Evolutionary conservation across 2,329 filamentous ascomycete species (phyloP).

Genomic region (Exophiala spinifera): DNA sequence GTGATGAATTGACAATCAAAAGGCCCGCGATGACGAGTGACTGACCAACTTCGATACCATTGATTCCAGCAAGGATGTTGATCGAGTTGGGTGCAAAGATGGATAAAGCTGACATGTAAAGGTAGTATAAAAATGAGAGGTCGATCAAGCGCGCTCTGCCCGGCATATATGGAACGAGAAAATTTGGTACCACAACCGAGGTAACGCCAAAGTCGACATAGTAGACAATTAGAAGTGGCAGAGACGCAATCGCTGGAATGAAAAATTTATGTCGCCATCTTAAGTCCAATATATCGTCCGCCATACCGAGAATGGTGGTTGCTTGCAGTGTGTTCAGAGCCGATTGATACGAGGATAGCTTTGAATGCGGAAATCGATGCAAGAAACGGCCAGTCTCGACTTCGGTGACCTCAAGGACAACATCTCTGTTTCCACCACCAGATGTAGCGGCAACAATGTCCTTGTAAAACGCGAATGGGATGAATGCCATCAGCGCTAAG

Average conservation of each 20-base stretch:
- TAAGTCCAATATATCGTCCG: constrained; percentile 96
- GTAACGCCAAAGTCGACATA: constrained; percentile 98
- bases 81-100: constrained; percentile 99
- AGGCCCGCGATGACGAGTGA: constrained; percentile 85
- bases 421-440: constrained; percentile 86
- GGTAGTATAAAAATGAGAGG: constrained; percentile 80
- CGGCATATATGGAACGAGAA: constrained; percentile 72
- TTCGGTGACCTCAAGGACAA: constrained; percentile 69
- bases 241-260: constrained; percentile 89
- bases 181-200: constrained; percentile 84
- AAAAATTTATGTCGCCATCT: constrained; percentile 98
- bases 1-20: constrained; percentile 77
- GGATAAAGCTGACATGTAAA: constrained; percentile 92
- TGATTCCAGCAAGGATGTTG: constrained; percentile 99
- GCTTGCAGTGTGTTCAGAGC: constrained; percentile 90
- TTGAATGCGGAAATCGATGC: constrained; percentile 90
- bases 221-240: constrained; percentile 93
- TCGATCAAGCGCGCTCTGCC: constrained; percentile 70
- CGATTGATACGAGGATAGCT: constrained; percentile 93
- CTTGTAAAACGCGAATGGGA: constrained; percentile 97
- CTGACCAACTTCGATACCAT: constrained; percentile 94
- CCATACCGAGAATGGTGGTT: constrained; percentile 85
- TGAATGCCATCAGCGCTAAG: constrained; percentile 82
- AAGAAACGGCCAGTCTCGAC: constrained; percentile 80
- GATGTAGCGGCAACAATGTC: constrained; percentile 94